Base-by-base conservation (phyloP, 1,139 yeast genomes). In the Pichia sp. region DNA sequence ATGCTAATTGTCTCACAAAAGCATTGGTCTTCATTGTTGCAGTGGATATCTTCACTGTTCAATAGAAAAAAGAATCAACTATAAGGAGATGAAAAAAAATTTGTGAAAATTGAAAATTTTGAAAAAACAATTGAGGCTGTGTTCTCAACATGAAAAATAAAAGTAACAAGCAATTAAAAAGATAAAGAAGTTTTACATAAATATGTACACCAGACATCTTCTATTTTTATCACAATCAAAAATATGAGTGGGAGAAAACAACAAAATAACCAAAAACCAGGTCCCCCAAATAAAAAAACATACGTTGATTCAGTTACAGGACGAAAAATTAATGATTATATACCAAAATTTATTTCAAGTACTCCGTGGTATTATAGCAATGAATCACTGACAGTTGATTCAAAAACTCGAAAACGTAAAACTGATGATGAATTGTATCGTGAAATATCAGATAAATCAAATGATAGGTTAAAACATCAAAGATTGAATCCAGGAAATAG, bases 1-100 rank as follows among this genome's bases (percentile, higher is more conserved):
- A 87, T 0, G 96, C 96, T 56, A 90, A 73, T 63, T 85, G 85
- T 70, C 86, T 87, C 41, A 89, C 88, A 66, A 89, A 86, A 2
- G 77, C 68, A 39, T 69, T 70, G 4, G 73, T 64, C 54, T 68
- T 65, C 58, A 57, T 59, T 8, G 9, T 39, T 7, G 19, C 19
- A 14, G 5, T 36, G 18, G 19, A n/a, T n/a, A 11, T 34, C 10
- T 18, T 5, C n/a, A 7, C 13, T 14, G 14, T 33, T 13, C n/a
- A n/a, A 7, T 5, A 33, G 7, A 19, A n/a, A 34, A 34, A 34
- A 10, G 1, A 34, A 34, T 7, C 11, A 7, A 34, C 5, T 3
- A 1, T n/a, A 18, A n/a, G 22, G 8, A n/a, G 19, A 34, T 34
- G 19, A 19, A 19, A 38, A 36, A 38, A 38, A 33, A 29, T 18